Conservation (phyloP, 257 asterid species). For the Avicennia marina region DNA sequence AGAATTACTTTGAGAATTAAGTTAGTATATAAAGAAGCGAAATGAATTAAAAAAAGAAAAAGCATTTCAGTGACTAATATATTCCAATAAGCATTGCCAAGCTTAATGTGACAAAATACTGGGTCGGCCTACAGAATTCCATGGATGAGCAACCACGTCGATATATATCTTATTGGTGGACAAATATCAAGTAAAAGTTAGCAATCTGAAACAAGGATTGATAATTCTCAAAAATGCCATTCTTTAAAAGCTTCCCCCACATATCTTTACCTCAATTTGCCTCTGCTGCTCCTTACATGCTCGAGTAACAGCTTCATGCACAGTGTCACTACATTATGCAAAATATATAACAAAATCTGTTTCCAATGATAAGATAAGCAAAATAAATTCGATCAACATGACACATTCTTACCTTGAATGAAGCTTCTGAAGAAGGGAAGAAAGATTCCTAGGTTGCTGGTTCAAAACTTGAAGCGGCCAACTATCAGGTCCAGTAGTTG, state of each 20-base stretch:
- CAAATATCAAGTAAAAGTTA: slow-evolving; percentile 15
- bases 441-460: slow-evolving; percentile 86
- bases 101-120: no score
- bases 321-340: slow-evolving; percentile 60
- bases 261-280: slow-evolving; percentile 78
- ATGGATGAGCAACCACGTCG: no score
- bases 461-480: slow-evolving; percentile 93
- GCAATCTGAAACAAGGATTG: slow-evolving; percentile 11
- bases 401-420: slow-evolving; percentile 71
- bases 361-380: slow-evolving; percentile 11
- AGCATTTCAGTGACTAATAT: no score
- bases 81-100: no score
- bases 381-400: slow-evolving; percentile 10
- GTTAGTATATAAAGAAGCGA: no score
- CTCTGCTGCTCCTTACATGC: slow-evolving; percentile 99
- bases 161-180: slow-evolving; percentile 2
- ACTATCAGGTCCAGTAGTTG: slow-evolving; percentile 51
- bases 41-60: no score
- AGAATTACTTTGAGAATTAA: no score
- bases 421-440: slow-evolving; percentile 95
- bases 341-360: slow-evolving; percentile 12
- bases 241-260: background rate
- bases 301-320: slow-evolving; percentile 85
- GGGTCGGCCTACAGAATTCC: no score
- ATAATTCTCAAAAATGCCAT: slow-evolving; percentile 3